phyloP scores from a whole-genome alignment of 352 stramenopile species.

The Pythium phragmitis region DNA sequence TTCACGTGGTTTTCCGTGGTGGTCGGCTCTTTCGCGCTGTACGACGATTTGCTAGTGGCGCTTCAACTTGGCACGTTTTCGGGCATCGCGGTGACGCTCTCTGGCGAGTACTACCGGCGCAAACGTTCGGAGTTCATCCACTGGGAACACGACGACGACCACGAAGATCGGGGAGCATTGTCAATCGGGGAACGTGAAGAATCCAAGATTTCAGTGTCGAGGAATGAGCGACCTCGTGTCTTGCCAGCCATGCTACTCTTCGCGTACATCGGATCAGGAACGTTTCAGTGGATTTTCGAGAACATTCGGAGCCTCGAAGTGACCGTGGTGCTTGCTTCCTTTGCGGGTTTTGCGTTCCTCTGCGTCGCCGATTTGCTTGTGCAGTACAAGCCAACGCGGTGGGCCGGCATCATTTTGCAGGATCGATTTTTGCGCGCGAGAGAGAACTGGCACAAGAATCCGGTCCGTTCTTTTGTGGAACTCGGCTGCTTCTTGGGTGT shows the following conservation, averaged over 20 bases:
- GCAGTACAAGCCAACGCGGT: slow-evolving; percentile 39
- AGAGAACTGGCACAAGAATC: slow-evolving; percentile 73
- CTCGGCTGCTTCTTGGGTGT: slow-evolving; percentile 84
- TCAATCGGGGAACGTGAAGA: neutral
- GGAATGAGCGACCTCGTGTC: slow-evolving; percentile 29
- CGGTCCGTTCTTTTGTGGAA: slow-evolving; percentile 83
- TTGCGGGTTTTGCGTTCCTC: slow-evolving; percentile 82
- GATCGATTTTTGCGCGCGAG: slow-evolving; percentile 75
- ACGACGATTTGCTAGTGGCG: slow-evolving; percentile 73
- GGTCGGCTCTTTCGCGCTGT: slow-evolving; percentile 77
- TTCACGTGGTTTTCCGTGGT: slow-evolving; percentile 85
- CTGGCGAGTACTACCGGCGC: slow-evolving; percentile 71
- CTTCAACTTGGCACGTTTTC: slow-evolving; percentile 83
- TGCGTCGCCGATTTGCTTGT: slow-evolving; percentile 71
- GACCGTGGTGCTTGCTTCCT: slow-evolving; percentile 68
- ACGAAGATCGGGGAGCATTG: slow-evolving; percentile 4
- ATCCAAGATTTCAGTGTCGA: neutral
- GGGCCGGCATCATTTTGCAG: slow-evolving; percentile 82
- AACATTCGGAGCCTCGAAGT: slow-evolving; percentile 85
- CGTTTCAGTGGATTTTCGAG: slow-evolving; percentile 89
- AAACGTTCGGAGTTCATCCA: slow-evolving; percentile 58
- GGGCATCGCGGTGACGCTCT: slow-evolving; percentile 76
- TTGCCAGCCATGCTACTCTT: slow-evolving; percentile 70
- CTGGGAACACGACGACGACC: slow-evolving; percentile 35
- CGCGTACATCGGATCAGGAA: slow-evolving; percentile 82